These are phyloP conservation scores for Eucalyptus polybractea DNA, from an alignment of 345 rosid species.

Conservation along the genomic window DNA sequence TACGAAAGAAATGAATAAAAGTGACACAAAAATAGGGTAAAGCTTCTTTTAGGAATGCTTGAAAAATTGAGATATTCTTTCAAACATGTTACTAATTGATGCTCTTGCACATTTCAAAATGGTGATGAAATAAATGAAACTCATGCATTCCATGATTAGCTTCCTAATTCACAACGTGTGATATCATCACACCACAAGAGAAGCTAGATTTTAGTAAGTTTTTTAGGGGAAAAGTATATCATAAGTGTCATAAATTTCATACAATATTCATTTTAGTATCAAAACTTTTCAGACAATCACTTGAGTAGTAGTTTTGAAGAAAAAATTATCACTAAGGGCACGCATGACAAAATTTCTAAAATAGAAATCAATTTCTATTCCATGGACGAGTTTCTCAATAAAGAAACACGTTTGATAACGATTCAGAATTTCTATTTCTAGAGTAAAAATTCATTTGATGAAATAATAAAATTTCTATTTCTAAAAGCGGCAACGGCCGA, in stretches of 20 bases:
- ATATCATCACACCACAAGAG: not conserved
- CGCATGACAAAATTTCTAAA: fast-evolving
- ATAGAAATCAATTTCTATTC: no score
- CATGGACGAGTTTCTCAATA: fast-evolving
- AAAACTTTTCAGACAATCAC: no score
- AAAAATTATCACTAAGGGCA: fast-evolving
- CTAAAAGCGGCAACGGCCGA: fast-evolving
- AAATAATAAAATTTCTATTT: no score
- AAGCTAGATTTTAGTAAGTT: no score
- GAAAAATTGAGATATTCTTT: not conserved
- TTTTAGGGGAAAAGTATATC: no score
- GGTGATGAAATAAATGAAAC: not conserved
- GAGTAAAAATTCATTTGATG: no score
- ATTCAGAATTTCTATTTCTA: no score
- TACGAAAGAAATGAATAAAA: not conserved
- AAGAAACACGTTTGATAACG: no score
- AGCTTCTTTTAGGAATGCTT: not conserved
- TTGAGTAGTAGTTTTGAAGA: no score
- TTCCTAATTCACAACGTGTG: not conserved
- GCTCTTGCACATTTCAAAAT: not conserved
- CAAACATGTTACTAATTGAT: not conserved
- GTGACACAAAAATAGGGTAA: not conserved
- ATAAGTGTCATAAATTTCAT: fast-evolving
- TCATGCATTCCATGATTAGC: not conserved
- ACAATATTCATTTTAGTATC: no score